A percentile compares a stretch with the other conserved stretches of the same genome.
Conservation (phyloP, 2,329 filamentous ascomycete genomes). For the Aspergillus sp. region DNA sequence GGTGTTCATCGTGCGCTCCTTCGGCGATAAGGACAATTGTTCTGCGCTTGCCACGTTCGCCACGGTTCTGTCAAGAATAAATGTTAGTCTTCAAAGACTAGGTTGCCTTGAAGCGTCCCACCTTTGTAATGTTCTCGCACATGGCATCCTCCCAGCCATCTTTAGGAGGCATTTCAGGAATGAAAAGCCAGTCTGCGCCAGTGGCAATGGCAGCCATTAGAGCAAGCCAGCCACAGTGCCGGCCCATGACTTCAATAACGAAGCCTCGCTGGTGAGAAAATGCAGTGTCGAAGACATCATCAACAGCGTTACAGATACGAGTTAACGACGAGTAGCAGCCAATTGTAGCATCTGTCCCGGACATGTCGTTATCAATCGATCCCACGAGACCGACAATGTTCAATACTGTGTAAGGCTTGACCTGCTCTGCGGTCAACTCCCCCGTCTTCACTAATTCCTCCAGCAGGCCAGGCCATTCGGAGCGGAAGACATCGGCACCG, state of each 20-base stretch:
- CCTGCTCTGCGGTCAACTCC: conserved; percentile 69
- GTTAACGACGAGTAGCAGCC: conserved; percentile 92
- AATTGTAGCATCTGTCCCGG: conserved; percentile 94
- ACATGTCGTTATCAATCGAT: conserved; percentile 98
- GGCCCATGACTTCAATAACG: conserved; percentile 97
- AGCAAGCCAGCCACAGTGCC: conserved; percentile 96
- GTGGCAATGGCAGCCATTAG: conserved; percentile 94
- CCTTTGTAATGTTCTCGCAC: conserved; percentile 72
- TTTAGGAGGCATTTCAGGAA: conserved; percentile 86
- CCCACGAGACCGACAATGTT: conserved; percentile 97
- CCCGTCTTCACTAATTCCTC: conserved; percentile 76
- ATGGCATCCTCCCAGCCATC: conserved; percentile 89
- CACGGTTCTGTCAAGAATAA: conserved; percentile 64
- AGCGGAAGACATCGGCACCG: conserved; percentile 88
- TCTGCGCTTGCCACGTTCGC: conserved; percentile 81
- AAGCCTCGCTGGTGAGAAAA: conserved; percentile 96
- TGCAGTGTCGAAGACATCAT: conserved; percentile 89
- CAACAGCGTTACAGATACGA: conserved; percentile 92
- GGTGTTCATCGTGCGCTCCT: conserved; percentile 80
- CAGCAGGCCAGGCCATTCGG: conserved; percentile 86
- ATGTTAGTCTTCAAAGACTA: background rate
- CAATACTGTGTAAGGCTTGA: conserved; percentile 76
- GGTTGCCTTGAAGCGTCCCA: conserved; percentile 30
- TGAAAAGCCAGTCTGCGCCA: conserved; percentile 94
- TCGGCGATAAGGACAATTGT: conserved; percentile 98